Base-by-base conservation (phyloP, 2,329 filamentous ascomycete species). In the Penicillium sp. region DNA sequence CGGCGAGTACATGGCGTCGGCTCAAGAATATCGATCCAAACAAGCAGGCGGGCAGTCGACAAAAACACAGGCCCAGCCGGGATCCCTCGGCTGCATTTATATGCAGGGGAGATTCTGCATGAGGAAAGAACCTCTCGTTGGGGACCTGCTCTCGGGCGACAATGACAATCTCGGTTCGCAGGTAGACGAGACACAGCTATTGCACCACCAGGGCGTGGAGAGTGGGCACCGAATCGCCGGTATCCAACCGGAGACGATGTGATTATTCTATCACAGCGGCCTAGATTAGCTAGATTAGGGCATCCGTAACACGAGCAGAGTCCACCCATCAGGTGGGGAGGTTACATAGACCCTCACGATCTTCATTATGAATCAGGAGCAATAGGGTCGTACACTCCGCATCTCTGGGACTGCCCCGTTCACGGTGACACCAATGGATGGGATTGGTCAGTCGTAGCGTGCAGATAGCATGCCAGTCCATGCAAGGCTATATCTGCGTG, bases 1-100 rank as follows among this genome's bases (percentile, higher is more conserved):
- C 19, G 59, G 37, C 7, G 47, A 36, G 41, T 54, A 56, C 62
- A 65, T 64, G 29, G 15, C 45, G 35, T 28, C 28, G 28, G 30
- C 19, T 21, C 8, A 13, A 31, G 21, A 23, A 26, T 27, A 23
- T 17, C 11, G 14, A 33, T 4, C 5, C 7, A 8, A 17, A 15
- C 8, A 29, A 20, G 28, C n/a, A n/a, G n/a, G n/a, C n/a, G n/a
- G n/a, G n/a, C n/a, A n/a, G 6, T 13, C 10, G 4, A 20, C 6
- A 27, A 27, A 13, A 25, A 23, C 14, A 9, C 8, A 30, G 33
- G 14, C n/a, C 10, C 20, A 9, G 11, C n/a, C 6, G 17, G 14
- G 19, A 13, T 6, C 10, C 25, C 25, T 6, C 30, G 16, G 27
- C 14, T 29, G n/a, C 38, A 26, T 50, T 48, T 45, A 48, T 45